Conservation (phyloP, 176 grass and related monocot species). For the Calamus simplicifolius region DNA sequence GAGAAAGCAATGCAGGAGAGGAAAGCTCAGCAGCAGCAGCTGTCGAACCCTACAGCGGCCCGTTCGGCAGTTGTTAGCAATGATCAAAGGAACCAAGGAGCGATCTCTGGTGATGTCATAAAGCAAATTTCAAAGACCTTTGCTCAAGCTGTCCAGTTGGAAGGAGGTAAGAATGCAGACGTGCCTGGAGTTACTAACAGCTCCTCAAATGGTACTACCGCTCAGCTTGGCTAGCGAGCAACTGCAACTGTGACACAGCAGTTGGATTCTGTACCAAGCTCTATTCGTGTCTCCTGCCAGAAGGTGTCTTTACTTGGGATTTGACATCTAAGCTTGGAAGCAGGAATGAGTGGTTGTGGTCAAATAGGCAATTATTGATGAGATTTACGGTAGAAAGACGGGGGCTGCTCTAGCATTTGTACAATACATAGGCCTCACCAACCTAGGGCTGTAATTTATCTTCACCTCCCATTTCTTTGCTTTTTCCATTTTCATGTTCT, state of each 20-base stretch:
- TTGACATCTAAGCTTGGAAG: background rate
- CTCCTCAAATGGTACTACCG: slow-evolving; percentile 19
- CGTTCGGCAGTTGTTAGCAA: slow-evolving; percentile 4
- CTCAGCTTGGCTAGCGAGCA: slow-evolving; percentile 21
- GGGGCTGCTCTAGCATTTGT: slow-evolving; percentile 34
- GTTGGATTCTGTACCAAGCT: slow-evolving; percentile 9
- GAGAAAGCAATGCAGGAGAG: slow-evolving; percentile 94
- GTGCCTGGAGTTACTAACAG: slow-evolving; percentile 7
- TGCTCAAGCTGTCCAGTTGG: slow-evolving; percentile 38
- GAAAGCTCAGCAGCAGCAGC: slow-evolving; percentile 35
- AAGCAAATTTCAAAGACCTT: slow-evolving; percentile 43
- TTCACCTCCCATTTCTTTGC: slow-evolving; percentile 51
- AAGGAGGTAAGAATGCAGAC: slow-evolving; percentile 29
- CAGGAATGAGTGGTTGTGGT: slow-evolving; percentile 15
- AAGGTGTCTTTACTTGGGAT: no score
- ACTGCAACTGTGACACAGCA: slow-evolving; percentile 17
- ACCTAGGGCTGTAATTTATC: slow-evolving; percentile 13
- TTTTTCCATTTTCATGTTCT: slow-evolving; percentile 38
- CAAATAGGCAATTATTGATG: slow-evolving; percentile 6
- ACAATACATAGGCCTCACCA: slow-evolving; percentile 37
- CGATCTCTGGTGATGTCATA: slow-evolving; percentile 20
- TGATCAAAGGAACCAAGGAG: slow-evolving; percentile 6
- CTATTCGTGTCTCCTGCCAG: slow-evolving; percentile 14
- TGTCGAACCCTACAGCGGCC: background rate
- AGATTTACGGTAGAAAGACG: slow-evolving; percentile 25